Conservation (phyloP, 352 stramenopile species). For the Pythium aristosporum region DNA sequence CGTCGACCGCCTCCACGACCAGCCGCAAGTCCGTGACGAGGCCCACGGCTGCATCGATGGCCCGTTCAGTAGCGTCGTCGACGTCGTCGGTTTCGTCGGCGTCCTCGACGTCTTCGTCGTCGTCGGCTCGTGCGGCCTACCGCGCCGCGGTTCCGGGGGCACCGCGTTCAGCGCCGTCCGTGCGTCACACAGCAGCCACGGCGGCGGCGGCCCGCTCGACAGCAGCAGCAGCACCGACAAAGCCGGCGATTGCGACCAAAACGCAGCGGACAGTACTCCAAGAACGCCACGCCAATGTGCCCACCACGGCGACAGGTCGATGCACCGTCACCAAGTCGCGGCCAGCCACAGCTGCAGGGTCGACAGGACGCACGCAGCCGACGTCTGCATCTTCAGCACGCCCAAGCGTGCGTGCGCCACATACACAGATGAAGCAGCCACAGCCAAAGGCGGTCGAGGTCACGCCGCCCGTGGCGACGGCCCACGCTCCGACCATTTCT, state of each 20-base stretch:
- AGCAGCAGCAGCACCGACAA: background rate
- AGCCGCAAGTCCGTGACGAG: slow-evolving; percentile 8
- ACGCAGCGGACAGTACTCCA: slow-evolving; percentile 11
- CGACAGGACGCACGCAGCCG: background rate
- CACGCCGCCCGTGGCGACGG: slow-evolving; percentile 5
- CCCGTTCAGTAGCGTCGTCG: background rate
- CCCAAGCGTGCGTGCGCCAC: background rate
- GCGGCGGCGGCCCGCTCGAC: slow-evolving; percentile 1
- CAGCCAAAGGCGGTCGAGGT: background rate
- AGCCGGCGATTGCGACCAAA: background rate
- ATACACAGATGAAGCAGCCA: background rate
- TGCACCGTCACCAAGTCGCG: slow-evolving; percentile 10
- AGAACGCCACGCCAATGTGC: slow-evolving; percentile 21
- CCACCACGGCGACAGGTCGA: background rate
- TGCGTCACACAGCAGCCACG: background rate
- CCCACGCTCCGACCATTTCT: slow-evolving; percentile 14
- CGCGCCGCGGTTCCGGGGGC: background rate
- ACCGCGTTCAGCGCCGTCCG: background rate
- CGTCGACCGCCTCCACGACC: background rate
- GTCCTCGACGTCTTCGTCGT: slow-evolving; percentile 1
- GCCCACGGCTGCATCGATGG: slow-evolving; percentile 2
- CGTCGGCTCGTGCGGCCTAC: background rate
- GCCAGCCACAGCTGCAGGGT: background rate
- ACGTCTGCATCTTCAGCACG: background rate
- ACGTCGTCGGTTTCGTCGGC: slow-evolving; percentile 7